phyloP scores from a whole-genome alignment of 1,139 yeast genomes.

The Scheffersomyces stambukii region DNA sequence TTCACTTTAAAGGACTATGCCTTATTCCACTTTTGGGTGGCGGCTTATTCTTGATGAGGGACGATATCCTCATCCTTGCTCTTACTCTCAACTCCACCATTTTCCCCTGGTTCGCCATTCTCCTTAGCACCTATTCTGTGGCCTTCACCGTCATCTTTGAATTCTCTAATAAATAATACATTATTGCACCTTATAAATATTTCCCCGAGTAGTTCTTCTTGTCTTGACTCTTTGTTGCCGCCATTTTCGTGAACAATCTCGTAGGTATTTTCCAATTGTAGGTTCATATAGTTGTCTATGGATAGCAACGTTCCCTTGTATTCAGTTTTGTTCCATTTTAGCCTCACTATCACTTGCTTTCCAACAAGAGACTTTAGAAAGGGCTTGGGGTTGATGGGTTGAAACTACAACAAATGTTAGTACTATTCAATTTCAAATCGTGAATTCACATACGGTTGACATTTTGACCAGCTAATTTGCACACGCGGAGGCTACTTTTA shows the following conservation, averaged over 20 bases:
- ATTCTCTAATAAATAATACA: constrained; percentile 61
- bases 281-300: constrained; percentile 90
- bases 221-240: constrained; percentile 20
- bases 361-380: constrained; percentile 73
- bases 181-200: constrained; percentile 83
- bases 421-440: no score
- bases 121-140: constrained; percentile 10
- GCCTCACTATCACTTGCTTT: constrained; percentile 70
- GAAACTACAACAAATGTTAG: constrained; percentile 37
- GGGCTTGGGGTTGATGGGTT: constrained; percentile 88
- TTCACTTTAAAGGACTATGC: not conserved
- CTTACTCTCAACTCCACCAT: constrained; percentile 2
- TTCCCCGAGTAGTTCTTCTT: constrained; percentile 65
- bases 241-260: constrained; percentile 51
- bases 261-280: constrained; percentile 68
- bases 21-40: constrained; percentile 1
- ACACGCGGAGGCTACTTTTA: no score
- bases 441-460: constrained; percentile 7
- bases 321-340: constrained; percentile 92
- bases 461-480: constrained; percentile 1
- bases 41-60: not conserved
- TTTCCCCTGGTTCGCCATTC: constrained; percentile 11
- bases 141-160: constrained; percentile 4
- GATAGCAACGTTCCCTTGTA: constrained; percentile 78
- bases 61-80: constrained; percentile 2